Evolutionary conservation across 148 eudicot genomes (phyloP).

Genomic region (Linanthus parryae): DNA sequence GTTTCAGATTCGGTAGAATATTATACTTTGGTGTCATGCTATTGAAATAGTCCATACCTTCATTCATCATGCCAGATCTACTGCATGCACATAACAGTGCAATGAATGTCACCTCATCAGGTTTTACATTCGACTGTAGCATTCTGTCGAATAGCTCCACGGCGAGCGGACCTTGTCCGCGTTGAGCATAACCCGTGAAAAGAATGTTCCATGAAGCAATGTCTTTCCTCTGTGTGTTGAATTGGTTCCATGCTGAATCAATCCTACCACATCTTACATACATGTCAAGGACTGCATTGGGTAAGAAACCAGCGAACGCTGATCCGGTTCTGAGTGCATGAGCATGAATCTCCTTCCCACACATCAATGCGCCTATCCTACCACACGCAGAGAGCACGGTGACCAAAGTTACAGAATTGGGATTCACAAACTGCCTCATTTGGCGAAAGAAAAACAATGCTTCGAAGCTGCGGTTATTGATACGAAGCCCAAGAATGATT

Average conservation of each 20-base stretch:
- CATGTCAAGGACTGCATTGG: slow-evolving; percentile 81
- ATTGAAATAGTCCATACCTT: slow-evolving; percentile 62
- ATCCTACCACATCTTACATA: slow-evolving; percentile 88
- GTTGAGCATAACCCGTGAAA: slow-evolving; percentile 65
- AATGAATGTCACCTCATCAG: slow-evolving; percentile 69
- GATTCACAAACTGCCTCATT: slow-evolving; percentile 51
- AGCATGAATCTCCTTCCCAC: slow-evolving; percentile 93
- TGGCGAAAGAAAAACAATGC: slow-evolving; percentile 68
- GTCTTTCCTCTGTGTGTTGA: slow-evolving; percentile 43
- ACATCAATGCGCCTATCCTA: slow-evolving; percentile 76
- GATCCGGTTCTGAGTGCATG: slow-evolving; percentile 56
- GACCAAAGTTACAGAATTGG: slow-evolving; percentile 72
- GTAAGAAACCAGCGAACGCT: slow-evolving; percentile 56
- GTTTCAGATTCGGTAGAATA: slow-evolving; percentile 68
- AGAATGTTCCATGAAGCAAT: slow-evolving; percentile 79
- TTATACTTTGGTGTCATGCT: slow-evolving; percentile 41
- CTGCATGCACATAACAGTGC: slow-evolving; percentile 74
- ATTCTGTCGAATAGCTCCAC: slow-evolving; percentile 50
- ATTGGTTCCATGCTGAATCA: slow-evolving; percentile 55
- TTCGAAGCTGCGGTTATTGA: slow-evolving; percentile 65
- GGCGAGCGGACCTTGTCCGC: slow-evolving; percentile 52
- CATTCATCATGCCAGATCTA: slow-evolving; percentile 74
- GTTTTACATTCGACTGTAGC: slow-evolving; percentile 40
- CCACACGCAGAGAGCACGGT: slow-evolving; percentile 73
- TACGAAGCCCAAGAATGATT: slow-evolving; percentile 68